phyloP scores from a whole-genome alignment of 2,329 filamentous ascomycete species.

The Lecanosticta acicola region DNA sequence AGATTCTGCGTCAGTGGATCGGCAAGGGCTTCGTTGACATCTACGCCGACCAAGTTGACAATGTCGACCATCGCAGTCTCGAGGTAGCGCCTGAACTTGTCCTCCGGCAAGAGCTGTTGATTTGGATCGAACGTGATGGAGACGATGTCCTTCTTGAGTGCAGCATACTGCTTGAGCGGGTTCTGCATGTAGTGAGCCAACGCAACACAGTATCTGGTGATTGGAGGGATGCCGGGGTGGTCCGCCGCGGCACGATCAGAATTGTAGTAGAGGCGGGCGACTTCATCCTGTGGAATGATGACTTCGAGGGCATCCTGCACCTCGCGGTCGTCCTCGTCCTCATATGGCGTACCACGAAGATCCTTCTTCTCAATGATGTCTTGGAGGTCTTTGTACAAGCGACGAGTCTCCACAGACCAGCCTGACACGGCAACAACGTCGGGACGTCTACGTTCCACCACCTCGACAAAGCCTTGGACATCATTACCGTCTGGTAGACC shows the following conservation, averaged over 20 bases:
- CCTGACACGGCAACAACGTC: conserved; percentile 89
- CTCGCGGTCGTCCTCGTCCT: conserved; percentile 79
- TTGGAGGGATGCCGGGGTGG: conserved; percentile 70
- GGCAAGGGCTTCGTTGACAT: conserved; percentile 84
- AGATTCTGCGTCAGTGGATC: conserved; percentile 80
- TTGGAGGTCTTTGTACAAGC: conserved; percentile 74
- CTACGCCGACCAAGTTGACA: conserved; percentile 92
- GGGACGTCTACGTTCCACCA: conserved; percentile 73
- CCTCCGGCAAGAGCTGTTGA: conserved; percentile 80
- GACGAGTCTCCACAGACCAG: conserved; percentile 79
- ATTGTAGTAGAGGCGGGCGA: conserved; percentile 91
- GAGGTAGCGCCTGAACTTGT: conserved; percentile 77
- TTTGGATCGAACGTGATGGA: conserved; percentile 86
- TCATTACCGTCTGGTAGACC: conserved; percentile 58
- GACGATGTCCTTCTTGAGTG: conserved; percentile 78
- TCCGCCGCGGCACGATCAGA: conserved; percentile 73
- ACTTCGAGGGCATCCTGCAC: conserved; percentile 78
- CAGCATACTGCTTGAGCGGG: conserved; percentile 93
- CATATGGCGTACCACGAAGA: conserved; percentile 73
- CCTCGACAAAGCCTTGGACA: conserved; percentile 66
- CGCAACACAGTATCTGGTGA: conserved; percentile 84
- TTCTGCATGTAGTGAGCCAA: conserved; percentile 90
- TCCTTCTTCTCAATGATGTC: conserved; percentile 71
- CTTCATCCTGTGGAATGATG: conserved; percentile 90
- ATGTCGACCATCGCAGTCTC: conserved; percentile 98